Base-by-base conservation (phyloP, 129 eudicot genomes). In the Ambrosia trifida region DNA sequence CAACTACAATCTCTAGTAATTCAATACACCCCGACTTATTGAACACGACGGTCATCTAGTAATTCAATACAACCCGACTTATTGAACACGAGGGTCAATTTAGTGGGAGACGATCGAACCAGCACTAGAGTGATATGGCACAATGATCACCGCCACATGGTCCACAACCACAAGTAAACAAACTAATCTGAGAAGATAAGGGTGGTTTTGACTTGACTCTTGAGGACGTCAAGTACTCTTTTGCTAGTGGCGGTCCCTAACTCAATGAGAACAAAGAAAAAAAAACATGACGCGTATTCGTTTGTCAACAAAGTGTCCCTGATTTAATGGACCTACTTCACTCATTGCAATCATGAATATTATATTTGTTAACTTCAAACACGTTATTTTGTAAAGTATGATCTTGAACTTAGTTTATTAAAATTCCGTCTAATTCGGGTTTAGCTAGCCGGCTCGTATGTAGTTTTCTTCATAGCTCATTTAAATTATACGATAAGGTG, bases 251-350 rank as follows among this genome's bases (percentile, higher is more conserved):
- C 19, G 75, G 75, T 19, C 75, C 76, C 31, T 1, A 7, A 5
- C 40, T 20, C 1, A 5, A 51, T 19, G 11, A 50, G 20, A 53
- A 24, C 28, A 38, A 17, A 4, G 4, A 19, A 32, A 63, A 38
- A 2, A 62, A 74, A 52, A 65, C 32, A 40, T 38, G 32, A 74
- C 72, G 36, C 79, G 79, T 75, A 53, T 75, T 54, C 73, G 16
- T 53, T 50, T 64, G 14, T 65, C 38, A 16, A 72, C 36, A 72
- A 59, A 59, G 1, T 28, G 28, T 45, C 30, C 19, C 49, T 68
- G 56, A 44, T 68, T 68, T 43, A 68, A 47, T 68, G 72, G 13
- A 9, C 41, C 35, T 30, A 20, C 31, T 9, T 43, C 4, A 31
- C 51, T 46, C 16, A 46, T 35, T 36, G 38, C 41, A 4, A 59